Base-by-base conservation (phyloP, 208 protist species). In the Acanthamoeba divionensis region DNA sequence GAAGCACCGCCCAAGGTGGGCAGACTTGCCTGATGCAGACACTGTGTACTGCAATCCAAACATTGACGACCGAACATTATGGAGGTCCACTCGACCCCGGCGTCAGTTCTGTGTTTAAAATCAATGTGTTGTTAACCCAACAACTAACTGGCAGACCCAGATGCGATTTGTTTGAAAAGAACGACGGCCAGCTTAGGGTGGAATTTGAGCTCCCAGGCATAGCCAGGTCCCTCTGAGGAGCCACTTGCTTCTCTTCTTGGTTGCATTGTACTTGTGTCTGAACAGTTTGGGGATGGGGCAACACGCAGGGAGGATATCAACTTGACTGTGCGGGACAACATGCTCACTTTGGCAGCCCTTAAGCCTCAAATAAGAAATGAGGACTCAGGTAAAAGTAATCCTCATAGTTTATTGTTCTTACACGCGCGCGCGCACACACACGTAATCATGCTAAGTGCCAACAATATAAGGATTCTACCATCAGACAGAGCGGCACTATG, bases 161-260 rank as follows among this genome's bases (percentile, higher is more conserved):
- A 33, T 48, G 52, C 26, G 75, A 85, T 50, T 63, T 85, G 33
- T 85, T 85, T 55, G 75, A 85, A 38, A 21, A 66, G 52, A 54
- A 83, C 48, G n/a, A n/a, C n/a, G 36, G 36, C 5, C 75, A 50
- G 41, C 52, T 62, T 88, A 47, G 80, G 6, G 80, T 88, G 26
- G 80, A 88, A 62, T 88, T 66, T 57, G 80, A 88, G 50, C 80
- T 88, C 55, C 80, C 80, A 36, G 80, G 80, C 44, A 57, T 88
- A 18, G 33, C 54, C 7, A 29, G 5, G 55, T 24, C n/a, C n/a
- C n/a, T n/a, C n/a, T n/a, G n/a, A n/a, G n/a, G 5, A 6, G 26
- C 55, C 55, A 63, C 36, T 5, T 41, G 36, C 5, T 41, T 41
- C 36, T 41, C 36, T 6, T 41, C 36, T 41, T 41, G 36, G 36